phyloP scores from a whole-genome alignment of 140 eudicot species.

The Flaveria floridana region DNA sequence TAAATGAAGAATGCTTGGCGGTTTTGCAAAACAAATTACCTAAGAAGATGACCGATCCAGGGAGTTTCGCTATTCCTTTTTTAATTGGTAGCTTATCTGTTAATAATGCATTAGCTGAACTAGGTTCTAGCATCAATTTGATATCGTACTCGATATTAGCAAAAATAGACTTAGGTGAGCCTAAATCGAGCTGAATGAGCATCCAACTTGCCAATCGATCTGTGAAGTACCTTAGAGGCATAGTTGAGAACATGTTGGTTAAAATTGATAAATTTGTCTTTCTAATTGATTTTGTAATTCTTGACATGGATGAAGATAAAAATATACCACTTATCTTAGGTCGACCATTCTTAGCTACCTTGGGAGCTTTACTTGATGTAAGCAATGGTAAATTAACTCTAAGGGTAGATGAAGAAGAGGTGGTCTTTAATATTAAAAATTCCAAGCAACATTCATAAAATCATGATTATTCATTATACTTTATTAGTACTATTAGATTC shows the following conservation, averaged over 20 bases:
- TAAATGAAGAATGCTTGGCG: background rate
- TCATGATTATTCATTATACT: background rate
- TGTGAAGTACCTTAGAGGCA: no score
- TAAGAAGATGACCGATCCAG: background rate
- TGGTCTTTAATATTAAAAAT: background rate
- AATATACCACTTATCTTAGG: background rate
- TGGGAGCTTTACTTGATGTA: no score
- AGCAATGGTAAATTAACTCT: background rate
- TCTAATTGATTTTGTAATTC: no score
- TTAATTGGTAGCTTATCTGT: background rate
- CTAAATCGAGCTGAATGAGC: no score
- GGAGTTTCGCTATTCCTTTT: conserved; percentile 6
- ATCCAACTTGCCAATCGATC: no score
- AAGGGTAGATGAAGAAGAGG: background rate
- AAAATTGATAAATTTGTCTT: no score
- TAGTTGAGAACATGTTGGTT: no score
- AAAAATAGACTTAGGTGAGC: background rate
- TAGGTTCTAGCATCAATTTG: background rate
- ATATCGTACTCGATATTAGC: background rate
- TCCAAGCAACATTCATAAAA: background rate
- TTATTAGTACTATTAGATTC: background rate
- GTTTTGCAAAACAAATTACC: background rate
- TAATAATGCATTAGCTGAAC: background rate
- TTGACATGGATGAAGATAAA: no score
- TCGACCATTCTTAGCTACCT: background rate